These are phyloP conservation scores for Vitis hybrid DNA, from an alignment of 177 flowering plant genomes.

Conservation along the genomic window DNA sequence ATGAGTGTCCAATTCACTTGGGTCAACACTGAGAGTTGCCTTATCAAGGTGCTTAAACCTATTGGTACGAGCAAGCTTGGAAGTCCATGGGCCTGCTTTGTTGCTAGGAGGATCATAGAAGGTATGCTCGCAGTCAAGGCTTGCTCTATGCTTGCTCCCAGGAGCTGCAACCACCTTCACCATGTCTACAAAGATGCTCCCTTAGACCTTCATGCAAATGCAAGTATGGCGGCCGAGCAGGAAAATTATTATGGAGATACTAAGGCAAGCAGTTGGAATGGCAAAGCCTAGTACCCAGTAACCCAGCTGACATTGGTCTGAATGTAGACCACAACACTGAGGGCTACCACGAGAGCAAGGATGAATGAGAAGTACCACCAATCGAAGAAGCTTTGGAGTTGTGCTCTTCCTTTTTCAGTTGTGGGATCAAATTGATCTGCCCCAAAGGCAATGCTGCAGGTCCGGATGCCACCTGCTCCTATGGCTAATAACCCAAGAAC, in stretches of 20 bases:
- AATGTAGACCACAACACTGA: conserved; percentile 49
- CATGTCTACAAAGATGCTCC: conserved; percentile 42
- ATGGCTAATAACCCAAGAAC: conserved; percentile 35
- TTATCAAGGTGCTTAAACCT: conserved; percentile 38
- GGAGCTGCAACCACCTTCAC: conserved; percentile 40
- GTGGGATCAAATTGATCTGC: conserved; percentile 57
- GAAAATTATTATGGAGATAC: conserved; percentile 38
- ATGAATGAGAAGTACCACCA: conserved; percentile 67
- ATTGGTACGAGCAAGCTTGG: conserved; percentile 24
- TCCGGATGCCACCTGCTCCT: conserved; percentile 61
- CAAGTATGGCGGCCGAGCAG: conserved; percentile 41
- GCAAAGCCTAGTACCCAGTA: conserved; percentile 51
- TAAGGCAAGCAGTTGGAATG: conserved; percentile 44
- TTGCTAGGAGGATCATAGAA: conserved; percentile 23
- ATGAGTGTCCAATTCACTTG: conserved; percentile 23
- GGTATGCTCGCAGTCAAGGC: neutral
- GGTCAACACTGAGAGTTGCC: conserved; percentile 33
- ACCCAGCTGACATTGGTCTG: conserved; percentile 59
- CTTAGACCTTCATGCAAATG: conserved; percentile 35
- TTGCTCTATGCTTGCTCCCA: conserved; percentile 16
- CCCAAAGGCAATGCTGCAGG: conserved; percentile 62
- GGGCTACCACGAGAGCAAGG: conserved; percentile 42
- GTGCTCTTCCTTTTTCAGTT: conserved; percentile 39
- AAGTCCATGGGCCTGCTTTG: neutral
- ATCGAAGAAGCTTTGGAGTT: conserved; percentile 49